Evolutionary conservation across 306 rosid species (phyloP).

Genomic region (Oxytropis ochrocephala): DNA sequence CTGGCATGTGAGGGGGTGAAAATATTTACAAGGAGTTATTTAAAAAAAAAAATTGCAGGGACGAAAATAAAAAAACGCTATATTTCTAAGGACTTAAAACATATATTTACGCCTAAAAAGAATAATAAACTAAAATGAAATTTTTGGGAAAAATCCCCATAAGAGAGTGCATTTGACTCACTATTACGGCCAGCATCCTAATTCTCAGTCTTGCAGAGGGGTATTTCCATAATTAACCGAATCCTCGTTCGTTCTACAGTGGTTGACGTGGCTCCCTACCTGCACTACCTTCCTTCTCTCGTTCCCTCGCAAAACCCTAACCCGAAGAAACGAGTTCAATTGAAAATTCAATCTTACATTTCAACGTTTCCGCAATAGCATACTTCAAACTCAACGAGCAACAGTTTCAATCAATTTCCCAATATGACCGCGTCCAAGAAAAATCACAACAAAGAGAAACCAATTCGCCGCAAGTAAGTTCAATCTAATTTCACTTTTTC

Average conservation of each 20-base stretch:
- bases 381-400: not conserved
- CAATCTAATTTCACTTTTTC: not conserved
- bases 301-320: slow-evolving; percentile 30
- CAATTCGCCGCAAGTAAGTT: slow-evolving; percentile 47
- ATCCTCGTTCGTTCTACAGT: not conserved
- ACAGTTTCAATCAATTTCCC: not conserved
- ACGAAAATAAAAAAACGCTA: no score
- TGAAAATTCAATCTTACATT: not conserved
- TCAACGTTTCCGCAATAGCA: not conserved
- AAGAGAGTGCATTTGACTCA: no score
- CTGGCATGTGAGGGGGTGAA: no score
- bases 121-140: no score
- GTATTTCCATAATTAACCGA: not conserved
- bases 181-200: no score
- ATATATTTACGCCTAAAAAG: no score
- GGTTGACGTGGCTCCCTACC: not conserved
- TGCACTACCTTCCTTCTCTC: not conserved
- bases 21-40: no score
- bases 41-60: no score
- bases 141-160: no score
- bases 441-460: slow-evolving; percentile 39
- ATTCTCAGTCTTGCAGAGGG: not conserved
- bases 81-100: no score
- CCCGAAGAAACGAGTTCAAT: not conserved
- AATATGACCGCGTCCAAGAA: slow-evolving; percentile 34